These are phyloP conservation scores for Penicillium brevicompactum DNA, from an alignment of 2,329 filamentous ascomycete species.

Conservation along the genomic window DNA sequence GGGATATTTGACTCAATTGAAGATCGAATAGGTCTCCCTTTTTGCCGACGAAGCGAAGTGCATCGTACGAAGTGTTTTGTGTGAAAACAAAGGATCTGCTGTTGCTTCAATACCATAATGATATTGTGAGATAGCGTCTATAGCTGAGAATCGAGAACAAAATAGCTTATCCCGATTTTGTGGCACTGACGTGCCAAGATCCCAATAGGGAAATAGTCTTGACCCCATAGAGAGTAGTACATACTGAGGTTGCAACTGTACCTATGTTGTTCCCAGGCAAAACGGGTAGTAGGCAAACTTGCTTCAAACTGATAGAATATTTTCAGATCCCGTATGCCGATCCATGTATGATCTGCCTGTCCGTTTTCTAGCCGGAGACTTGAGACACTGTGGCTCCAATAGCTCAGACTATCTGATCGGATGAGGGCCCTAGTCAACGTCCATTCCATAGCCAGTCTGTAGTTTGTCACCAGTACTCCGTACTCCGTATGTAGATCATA, in stretches of 20 bases:
- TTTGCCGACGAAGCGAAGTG: too few relatives aligned
- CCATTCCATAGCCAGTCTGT: background rate
- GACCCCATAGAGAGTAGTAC: background rate
- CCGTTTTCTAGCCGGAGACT: background rate
- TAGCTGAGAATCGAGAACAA: background rate
- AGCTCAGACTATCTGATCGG: background rate
- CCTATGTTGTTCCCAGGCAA: background rate
- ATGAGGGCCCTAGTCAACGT: background rate
- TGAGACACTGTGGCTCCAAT: background rate
- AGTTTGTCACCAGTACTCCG: background rate
- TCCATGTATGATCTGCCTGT: background rate
- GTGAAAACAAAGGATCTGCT: background rate
- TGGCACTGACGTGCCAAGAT: conserved; percentile 7
- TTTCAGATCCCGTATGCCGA: background rate
- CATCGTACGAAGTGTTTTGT: background rate
- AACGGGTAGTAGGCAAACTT: background rate
- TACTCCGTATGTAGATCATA: background rate
- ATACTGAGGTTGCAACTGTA: background rate
- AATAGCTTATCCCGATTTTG: background rate
- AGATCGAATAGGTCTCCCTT: background rate
- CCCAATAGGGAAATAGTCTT: conserved; percentile 1
- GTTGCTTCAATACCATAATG: background rate
- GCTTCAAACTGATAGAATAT: background rate
- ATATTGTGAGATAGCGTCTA: background rate
- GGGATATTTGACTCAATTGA: background rate